Percentiles rank a stretch among this genome's conserved stretches.
Evolutionary conservation across 352 stramenopile genomes (phyloP).

Genomic region (Phytophthora uliginosa): DNA sequence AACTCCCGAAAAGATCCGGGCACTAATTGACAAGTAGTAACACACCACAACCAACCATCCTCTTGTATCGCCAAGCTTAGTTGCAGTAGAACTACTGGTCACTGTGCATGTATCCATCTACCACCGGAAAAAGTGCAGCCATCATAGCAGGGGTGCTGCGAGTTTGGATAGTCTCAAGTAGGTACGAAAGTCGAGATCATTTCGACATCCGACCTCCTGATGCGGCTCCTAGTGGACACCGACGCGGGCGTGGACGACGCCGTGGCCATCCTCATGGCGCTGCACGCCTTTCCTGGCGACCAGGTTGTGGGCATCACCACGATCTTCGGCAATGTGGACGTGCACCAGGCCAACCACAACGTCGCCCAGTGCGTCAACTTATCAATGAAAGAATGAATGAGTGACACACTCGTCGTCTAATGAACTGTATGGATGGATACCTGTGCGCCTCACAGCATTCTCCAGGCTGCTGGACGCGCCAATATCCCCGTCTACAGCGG

Average conservation of each 20-base stretch:
- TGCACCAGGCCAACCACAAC: constrained; percentile 88
- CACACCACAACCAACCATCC: constrained; percentile 2
- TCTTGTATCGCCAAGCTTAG: neutral
- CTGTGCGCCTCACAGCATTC: constrained; percentile 52
- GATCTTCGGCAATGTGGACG: constrained; percentile 86
- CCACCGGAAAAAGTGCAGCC: too few relatives aligned
- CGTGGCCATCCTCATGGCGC: constrained; percentile 76
- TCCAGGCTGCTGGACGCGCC: constrained; percentile 58
- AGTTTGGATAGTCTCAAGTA: neutral
- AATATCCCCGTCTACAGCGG: constrained; percentile 75
- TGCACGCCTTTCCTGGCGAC: constrained; percentile 67
- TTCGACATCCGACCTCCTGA: neutral
- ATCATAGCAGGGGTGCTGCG: neutral
- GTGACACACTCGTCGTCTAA: neutral
- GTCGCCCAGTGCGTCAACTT: constrained; percentile 65
- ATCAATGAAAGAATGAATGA: neutral
- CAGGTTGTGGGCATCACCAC: constrained; percentile 79
- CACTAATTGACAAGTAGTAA: constrained; percentile 45
- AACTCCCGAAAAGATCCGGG: constrained; percentile 59
- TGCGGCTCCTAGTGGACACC: constrained; percentile 81
- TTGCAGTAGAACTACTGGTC: neutral
- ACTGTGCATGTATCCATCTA: too few relatives aligned
- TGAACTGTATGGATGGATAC: neutral
- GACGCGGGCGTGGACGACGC: constrained; percentile 87
- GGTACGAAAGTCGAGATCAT: constrained; percentile 9